phyloP scores from a whole-genome alignment of 495 filamentous ascomycete species.

The Cercophora scortea region DNA sequence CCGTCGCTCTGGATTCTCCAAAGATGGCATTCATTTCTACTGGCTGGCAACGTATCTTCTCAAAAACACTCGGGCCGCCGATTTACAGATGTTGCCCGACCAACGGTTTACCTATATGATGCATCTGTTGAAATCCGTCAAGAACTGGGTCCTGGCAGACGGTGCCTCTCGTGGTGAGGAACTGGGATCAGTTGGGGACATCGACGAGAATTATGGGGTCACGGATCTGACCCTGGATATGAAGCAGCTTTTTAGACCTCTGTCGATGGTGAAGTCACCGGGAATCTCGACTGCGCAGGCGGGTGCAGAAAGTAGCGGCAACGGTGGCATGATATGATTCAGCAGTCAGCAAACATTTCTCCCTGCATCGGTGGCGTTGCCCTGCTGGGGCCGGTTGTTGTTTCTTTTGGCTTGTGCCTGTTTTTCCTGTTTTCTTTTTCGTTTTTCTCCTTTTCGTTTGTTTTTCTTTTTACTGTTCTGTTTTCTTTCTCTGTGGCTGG shows the following conservation, averaged over 20 bases:
- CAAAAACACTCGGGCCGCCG: conserved; percentile 35
- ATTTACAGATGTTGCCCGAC: conserved; percentile 44
- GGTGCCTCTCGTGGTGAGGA: conserved; percentile 44
- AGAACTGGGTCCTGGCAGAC: conserved; percentile 45
- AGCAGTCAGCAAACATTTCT: conserved; percentile 5
- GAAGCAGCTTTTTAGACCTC: conserved; percentile 54
- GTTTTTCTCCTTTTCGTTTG: conserved; percentile 8
- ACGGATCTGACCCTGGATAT: conserved; percentile 57
- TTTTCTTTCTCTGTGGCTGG: conserved; percentile 8
- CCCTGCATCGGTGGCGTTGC: conserved; percentile 23
- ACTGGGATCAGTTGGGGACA: conserved; percentile 48
- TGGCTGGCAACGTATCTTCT: conserved; percentile 51
- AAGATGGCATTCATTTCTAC: conserved; percentile 59
- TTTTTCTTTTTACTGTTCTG: conserved; percentile 5
- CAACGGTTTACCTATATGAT: conserved; percentile 51
- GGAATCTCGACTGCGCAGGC: conserved; percentile 23
- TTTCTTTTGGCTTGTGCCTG: conserved; percentile 10
- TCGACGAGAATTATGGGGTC: conserved; percentile 52
- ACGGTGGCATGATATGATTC: conserved; percentile 13
- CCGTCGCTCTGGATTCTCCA: conserved; percentile 52
- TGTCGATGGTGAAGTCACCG: conserved; percentile 28
- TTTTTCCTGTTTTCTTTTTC: conserved; percentile 3
- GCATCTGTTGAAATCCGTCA: conserved; percentile 48
- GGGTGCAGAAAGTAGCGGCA: conserved; percentile 6
- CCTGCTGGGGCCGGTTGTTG: conserved; percentile 9